Evolutionary conservation across 139 green algal genomes (phyloP).

Genomic region (Choricystis sp.): DNA sequence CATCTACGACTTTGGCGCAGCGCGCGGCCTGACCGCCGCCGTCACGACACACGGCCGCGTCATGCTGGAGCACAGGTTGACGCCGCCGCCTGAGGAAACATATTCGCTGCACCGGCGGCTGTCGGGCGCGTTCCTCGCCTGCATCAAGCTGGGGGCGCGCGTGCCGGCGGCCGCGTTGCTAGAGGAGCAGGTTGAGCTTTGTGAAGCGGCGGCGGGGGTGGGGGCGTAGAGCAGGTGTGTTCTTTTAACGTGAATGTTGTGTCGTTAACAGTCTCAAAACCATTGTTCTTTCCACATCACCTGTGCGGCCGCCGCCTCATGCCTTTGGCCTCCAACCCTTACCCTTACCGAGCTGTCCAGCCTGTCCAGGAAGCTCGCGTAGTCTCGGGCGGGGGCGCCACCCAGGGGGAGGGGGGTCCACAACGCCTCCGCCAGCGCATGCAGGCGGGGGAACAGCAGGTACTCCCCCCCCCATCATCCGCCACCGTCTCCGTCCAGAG

Average conservation of each 20-base stretch:
- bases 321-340: too few relatives aligned
- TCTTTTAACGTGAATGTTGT: too few relatives aligned
- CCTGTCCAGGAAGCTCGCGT: too few relatives aligned
- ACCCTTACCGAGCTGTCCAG: too few relatives aligned
- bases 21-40: conserved; percentile 25
- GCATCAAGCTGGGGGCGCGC: conserved; percentile 78
- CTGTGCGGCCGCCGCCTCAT: too few relatives aligned
- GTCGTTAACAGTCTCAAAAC: too few relatives aligned
- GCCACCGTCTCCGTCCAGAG: conserved; percentile 46
- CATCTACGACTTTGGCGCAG: conserved; percentile 70
- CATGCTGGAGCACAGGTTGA: conserved; percentile 86
- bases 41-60: conserved; percentile 53
- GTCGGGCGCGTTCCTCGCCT: conserved; percentile 80
- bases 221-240: too few relatives aligned
- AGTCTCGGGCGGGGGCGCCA: too few relatives aligned
- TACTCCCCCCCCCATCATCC: conserved; percentile 40
- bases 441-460: conserved; percentile 44
- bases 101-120: conserved; percentile 94
- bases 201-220: neutral
- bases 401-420: conserved; percentile 33
- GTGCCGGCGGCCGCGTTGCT: conserved; percentile 52
- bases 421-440: conserved; percentile 33
- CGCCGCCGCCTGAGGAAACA: conserved; percentile 73
- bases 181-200: conserved; percentile 2
- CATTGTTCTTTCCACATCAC: too few relatives aligned